These are phyloP conservation scores for Candida loeiensis DNA, from an alignment of 805 yeast species.

Conservation along the genomic window DNA sequence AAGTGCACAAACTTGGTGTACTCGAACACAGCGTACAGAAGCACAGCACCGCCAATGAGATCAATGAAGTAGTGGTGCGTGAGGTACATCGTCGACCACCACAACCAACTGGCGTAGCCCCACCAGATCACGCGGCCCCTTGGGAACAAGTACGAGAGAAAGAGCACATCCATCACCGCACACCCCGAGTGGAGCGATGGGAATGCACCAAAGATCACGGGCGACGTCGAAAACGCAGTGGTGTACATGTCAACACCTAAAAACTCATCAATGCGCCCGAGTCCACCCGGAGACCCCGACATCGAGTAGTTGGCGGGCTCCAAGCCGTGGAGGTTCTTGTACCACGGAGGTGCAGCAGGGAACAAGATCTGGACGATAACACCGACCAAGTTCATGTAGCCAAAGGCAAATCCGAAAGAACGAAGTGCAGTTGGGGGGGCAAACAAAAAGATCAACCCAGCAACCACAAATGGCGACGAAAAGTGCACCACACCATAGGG, in stretches of 20 bases:
- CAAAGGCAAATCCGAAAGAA: slow-evolving; percentile 88
- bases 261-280: slow-evolving; percentile 77
- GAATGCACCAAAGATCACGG: slow-evolving; percentile 90
- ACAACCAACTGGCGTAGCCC: slow-evolving; percentile 83
- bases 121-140: slow-evolving; percentile 59
- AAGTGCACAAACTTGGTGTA: slow-evolving; percentile 64
- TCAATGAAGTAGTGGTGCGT: slow-evolving; percentile 96
- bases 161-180: slow-evolving; percentile 89
- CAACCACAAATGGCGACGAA: slow-evolving; percentile 84
- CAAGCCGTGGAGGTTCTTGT: slow-evolving; percentile 76
- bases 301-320: slow-evolving; percentile 87
- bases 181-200: slow-evolving; percentile 89
- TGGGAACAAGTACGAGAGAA: slow-evolving; percentile 82
- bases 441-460: slow-evolving; percentile 72
- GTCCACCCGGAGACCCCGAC: slow-evolving; percentile 95
- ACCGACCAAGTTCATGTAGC: slow-evolving; percentile 87
- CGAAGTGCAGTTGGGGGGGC: slow-evolving; percentile 88
- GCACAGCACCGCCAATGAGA: slow-evolving; percentile 87
- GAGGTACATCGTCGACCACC: slow-evolving; percentile 98
- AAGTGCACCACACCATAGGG: slow-evolving; percentile 93
- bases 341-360: slow-evolving; percentile 99
- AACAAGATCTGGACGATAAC: slow-evolving; percentile 77
- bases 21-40: slow-evolving; percentile 67
- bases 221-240: slow-evolving; percentile 76
- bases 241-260: slow-evolving; percentile 83